phyloP scores from a whole-genome alignment of 805 yeast genomes.

The Wickerhamiella slavikovae region DNA sequence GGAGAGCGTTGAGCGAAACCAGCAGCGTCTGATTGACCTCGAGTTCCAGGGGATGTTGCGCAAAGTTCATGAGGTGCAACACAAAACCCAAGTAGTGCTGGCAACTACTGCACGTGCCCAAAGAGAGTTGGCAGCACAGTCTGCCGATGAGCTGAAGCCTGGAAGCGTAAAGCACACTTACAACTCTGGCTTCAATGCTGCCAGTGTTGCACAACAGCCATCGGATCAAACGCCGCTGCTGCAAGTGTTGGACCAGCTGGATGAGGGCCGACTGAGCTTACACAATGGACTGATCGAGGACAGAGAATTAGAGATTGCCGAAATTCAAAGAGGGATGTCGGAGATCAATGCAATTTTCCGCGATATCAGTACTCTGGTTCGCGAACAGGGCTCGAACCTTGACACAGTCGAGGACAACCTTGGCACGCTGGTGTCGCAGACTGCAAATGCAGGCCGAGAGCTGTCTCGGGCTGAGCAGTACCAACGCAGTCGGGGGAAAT shows the following conservation, averaged over 20 bases:
- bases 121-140: not conserved
- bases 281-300: constrained; percentile 31
- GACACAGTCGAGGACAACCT: constrained; percentile 73
- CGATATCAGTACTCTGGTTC: constrained; percentile 57
- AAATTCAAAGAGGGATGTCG: constrained; percentile 54
- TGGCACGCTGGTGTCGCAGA: constrained; percentile 36
- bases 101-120: constrained; percentile 1
- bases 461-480: constrained; percentile 54
- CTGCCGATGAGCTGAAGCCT: too few species aligned
- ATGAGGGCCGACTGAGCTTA: constrained; percentile 14
- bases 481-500: constrained; percentile 47
- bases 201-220: not conserved
- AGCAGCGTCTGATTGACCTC: constrained; percentile 1
- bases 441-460: constrained; percentile 52
- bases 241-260: constrained; percentile 24
- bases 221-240: constrained; percentile 2
- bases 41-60: constrained; percentile 2
- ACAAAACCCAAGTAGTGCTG: not conserved
- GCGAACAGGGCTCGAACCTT: constrained; percentile 68
- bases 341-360: constrained; percentile 75
- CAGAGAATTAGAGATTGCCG: constrained; percentile 49
- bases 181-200: too few species aligned
- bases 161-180: not conserved
- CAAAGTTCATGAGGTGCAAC: constrained; percentile 3
- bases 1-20: not conserved